Evolutionary conservation across 2,329 filamentous ascomycete genomes (phyloP), one percentile per base, ranked within the genome.

Genomic region (Macrophomina tecta): DNA sequence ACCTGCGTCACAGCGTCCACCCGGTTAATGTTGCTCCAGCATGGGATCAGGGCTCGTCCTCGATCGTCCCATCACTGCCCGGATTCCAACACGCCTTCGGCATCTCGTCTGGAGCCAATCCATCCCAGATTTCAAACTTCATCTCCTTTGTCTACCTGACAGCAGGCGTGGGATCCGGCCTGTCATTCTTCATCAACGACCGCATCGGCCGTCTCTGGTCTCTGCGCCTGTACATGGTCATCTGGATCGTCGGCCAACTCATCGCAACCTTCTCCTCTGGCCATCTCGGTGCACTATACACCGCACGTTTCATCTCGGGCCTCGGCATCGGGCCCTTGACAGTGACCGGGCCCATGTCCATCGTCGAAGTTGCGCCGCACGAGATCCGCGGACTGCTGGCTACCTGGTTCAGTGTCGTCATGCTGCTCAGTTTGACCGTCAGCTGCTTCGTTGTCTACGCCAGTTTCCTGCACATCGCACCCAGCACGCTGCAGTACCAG

Each of bases 181-280:
- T 77, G 3, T 77, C 77, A 5, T 81, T 79, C 71, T 78, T 80
- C 69, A 67, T 80, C 69, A 80, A 80, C 70, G 72, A 82, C 67
- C 72, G 74, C 5, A 73, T 81, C 28, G 80, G 80, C 1, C 76
- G 80, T 1, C 70, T 78, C 28, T 81, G 80, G 79, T 78, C 79
- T 0, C 73, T 73, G 6, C 75, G 80, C 0, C 69, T 82, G 1
- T 82, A 82, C 69, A 73, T 73, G 38, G 12, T 67, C 36, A 70
- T 79, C 56, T 79, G 73, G 71, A 73, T 77, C 61, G 68, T 76
- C 49, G 77, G 78, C 23, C 74, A 79, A 42, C 69, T 80, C 36
- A 74, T 79, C 23, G 73, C 76, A 2, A 76, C 72, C 7, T 73
- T 74, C 52, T 67, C 67, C 16, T 52, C 53, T 61, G 71, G 67